These are phyloP conservation scores for Fusarium sp. DNA, from an alignment of 2,329 filamentous ascomycete genomes.

Conservation along the genomic window DNA sequence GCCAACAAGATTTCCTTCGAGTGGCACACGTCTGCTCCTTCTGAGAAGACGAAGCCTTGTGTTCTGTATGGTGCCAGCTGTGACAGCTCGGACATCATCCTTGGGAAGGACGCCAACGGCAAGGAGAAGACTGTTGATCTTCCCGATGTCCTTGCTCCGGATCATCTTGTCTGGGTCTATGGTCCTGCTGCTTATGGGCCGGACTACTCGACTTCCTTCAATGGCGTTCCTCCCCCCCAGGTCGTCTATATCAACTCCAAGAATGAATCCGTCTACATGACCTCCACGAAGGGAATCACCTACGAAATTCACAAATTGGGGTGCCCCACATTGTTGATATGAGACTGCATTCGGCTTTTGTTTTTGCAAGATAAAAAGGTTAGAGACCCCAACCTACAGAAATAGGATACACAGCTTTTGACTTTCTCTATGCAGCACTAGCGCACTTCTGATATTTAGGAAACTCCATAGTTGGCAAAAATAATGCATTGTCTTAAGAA, in stretches of 20 bases:
- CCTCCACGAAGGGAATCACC: not conserved
- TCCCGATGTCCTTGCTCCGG: not conserved
- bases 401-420: not conserved
- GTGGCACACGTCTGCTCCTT: not conserved
- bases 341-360: no score
- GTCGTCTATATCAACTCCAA: not conserved
- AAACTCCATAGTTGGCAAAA: not conserved
- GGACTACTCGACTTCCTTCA: not conserved
- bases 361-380: fast-evolving
- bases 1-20: not conserved
- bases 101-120: not conserved
- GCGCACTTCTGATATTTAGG: not conserved
- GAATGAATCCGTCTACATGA: no score
- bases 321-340: fast-evolving
- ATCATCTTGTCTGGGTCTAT: not conserved
- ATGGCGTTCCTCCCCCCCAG: not conserved
- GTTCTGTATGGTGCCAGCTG: not conserved
- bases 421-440: not conserved
- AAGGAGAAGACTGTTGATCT: not conserved
- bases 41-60: not conserved
- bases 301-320: fast-evolving
- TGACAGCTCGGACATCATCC: not conserved
- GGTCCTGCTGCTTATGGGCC: not conserved
- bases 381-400: not conserved
- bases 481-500: not conserved